Evolutionary conservation across 768 basidiomycete species (phyloP).

Genomic region (Boletus fagicola): DNA sequence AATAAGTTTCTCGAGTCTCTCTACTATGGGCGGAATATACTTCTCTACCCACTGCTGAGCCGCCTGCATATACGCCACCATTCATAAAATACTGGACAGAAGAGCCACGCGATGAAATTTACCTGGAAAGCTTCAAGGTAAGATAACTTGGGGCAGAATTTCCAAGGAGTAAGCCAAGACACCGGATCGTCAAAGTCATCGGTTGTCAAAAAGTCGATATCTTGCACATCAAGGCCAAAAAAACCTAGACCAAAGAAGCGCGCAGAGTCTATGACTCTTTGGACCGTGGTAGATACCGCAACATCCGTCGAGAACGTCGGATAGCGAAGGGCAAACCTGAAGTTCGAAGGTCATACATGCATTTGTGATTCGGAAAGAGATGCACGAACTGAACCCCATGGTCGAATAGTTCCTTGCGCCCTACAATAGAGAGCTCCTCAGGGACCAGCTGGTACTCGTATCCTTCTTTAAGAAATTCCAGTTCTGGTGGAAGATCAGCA

Average conservation of each 20-base stretch:
- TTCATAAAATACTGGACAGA: neutral
- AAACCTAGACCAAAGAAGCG: constrained; percentile 41
- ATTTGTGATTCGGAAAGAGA: neutral
- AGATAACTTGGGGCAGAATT: constrained; percentile 30
- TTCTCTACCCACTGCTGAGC: constrained; percentile 31
- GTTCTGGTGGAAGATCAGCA: constrained; percentile 31
- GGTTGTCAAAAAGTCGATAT: constrained; percentile 30
- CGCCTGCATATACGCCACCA: neutral
- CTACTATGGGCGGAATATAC: constrained; percentile 38
- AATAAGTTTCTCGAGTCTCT: constrained; percentile 35
- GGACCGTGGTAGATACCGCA: constrained; percentile 11
- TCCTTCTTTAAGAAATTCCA: constrained; percentile 39
- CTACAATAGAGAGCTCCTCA: constrained; percentile 37
- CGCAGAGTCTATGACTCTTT: constrained; percentile 39
- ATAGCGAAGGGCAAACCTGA: constrained; percentile 23
- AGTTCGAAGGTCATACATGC: neutral
- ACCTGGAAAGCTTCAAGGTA: neutral
- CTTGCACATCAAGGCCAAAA: constrained; percentile 33
- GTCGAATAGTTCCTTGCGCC: constrained; percentile 39
- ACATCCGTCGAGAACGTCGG: constrained; percentile 18
- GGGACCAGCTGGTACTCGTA: constrained; percentile 35
- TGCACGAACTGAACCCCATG: constrained; percentile 38
- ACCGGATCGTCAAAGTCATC: constrained; percentile 33
- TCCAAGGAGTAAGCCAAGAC: constrained; percentile 42
- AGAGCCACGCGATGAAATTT: neutral